Percentiles rank a stretch among this genome's conserved stretches.
These are phyloP conservation scores for Penicillium freii DNA, from an alignment of 2,329 filamentous ascomycete genomes.

Conservation along the genomic window DNA sequence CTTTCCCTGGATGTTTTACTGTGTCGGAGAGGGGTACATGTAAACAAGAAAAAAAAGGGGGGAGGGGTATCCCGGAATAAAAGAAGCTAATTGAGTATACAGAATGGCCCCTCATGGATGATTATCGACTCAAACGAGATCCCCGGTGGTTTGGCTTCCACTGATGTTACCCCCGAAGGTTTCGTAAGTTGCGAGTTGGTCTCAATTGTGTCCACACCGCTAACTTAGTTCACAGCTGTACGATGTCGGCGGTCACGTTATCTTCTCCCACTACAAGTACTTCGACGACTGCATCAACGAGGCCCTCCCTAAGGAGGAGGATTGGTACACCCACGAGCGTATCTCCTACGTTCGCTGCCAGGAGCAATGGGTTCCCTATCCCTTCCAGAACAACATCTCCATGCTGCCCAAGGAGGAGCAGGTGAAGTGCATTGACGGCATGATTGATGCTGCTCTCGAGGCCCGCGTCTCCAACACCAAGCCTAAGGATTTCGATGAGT, in stretches of 20 bases:
- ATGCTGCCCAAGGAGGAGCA: constrained; percentile 97
- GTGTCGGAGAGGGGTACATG: constrained; percentile 4
- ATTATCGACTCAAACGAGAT: constrained; percentile 90
- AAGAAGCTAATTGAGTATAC: constrained; percentile 26
- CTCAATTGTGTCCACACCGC: not conserved
- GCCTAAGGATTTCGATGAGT: constrained; percentile 96
- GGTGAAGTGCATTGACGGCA: constrained; percentile 86
- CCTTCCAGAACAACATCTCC: constrained; percentile 99
- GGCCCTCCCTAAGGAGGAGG: constrained; percentile 85
- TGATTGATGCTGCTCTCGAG: constrained; percentile 92
- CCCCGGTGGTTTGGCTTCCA: constrained; percentile 92
- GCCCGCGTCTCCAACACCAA: constrained; percentile 83
- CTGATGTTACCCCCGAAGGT: constrained; percentile 90
- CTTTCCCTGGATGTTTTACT: not conserved
- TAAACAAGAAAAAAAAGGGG: constrained; percentile 14
- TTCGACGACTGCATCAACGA: constrained; percentile 99
- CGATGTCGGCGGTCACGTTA: constrained; percentile 97
- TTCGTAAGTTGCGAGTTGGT: constrained; percentile 68
- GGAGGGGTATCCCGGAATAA: constrained; percentile 20
- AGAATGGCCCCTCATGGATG: constrained; percentile 94
- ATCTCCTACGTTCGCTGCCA: constrained; percentile 99
- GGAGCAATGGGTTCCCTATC: constrained; percentile 94
- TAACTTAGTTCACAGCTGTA: constrained; percentile 65
- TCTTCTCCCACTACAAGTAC: constrained; percentile 99
- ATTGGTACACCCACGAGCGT: constrained; percentile 98